phyloP scores from a whole-genome alignment of 805 yeast species.

The Ogataea trehaloabstinens region DNA sequence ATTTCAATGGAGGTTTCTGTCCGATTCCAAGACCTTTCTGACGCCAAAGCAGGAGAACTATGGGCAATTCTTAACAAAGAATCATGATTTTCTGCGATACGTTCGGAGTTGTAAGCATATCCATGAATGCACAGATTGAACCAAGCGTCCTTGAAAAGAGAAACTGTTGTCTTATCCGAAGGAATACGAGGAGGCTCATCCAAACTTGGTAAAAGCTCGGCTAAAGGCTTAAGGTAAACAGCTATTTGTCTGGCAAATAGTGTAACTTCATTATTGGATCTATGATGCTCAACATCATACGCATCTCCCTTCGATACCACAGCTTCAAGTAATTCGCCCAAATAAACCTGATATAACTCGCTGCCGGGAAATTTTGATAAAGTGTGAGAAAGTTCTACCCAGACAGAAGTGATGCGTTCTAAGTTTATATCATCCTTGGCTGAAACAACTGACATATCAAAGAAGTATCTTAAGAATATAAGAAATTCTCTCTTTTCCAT shows the following conservation, averaged over 20 bases:
- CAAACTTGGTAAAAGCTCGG: slow-evolving; percentile 64
- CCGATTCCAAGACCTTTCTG: slow-evolving; percentile 74
- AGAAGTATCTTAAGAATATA: slow-evolving; percentile 57
- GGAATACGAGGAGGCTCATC: slow-evolving; percentile 42
- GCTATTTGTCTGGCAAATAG: slow-evolving; percentile 69
- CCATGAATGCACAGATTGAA: slow-evolving; percentile 93
- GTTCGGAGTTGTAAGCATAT: slow-evolving; percentile 57
- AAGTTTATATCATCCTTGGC: slow-evolving; percentile 38
- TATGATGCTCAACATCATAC: slow-evolving; percentile 67
- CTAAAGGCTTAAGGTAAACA: slow-evolving; percentile 66
- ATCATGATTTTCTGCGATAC: slow-evolving; percentile 44
- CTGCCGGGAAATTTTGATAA: slow-evolving; percentile 33
- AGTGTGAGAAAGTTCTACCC: slow-evolving; percentile 41
- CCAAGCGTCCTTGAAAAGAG: slow-evolving; percentile 86
- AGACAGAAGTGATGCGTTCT: slow-evolving; percentile 47
- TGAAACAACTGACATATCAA: slow-evolving; percentile 47
- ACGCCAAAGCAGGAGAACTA: slow-evolving; percentile 83
- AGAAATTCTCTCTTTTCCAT: slow-evolving; percentile 67
- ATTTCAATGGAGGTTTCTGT: slow-evolving; percentile 90
- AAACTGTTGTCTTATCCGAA: slow-evolving; percentile 48
- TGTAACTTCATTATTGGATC: slow-evolving; percentile 71
- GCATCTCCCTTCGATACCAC: slow-evolving; percentile 80
- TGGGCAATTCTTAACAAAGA: slow-evolving; percentile 73
- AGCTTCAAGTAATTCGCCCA: slow-evolving; percentile 62
- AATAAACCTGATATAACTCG: slow-evolving; percentile 53